Percentiles rank a stretch among this genome's conserved stretches.
Evolutionary conservation across 2,329 filamentous ascomycete species (phyloP).

Genomic region (Stromatinia cepivora): DNA sequence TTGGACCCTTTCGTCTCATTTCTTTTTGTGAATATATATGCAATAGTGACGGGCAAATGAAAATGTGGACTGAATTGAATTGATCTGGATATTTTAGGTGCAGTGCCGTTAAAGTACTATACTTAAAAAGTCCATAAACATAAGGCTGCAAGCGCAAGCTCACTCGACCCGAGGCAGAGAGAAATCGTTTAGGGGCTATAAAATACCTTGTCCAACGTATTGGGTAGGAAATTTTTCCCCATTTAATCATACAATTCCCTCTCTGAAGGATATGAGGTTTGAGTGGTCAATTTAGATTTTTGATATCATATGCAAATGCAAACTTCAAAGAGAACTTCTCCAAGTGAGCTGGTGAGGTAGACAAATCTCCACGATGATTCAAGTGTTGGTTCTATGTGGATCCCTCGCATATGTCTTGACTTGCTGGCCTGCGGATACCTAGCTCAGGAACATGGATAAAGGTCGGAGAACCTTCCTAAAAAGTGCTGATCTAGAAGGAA

Average conservation of each 20-base stretch:
- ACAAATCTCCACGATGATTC: neutral
- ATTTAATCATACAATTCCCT: neutral
- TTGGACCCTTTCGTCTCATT: neutral
- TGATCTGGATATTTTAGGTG: neutral
- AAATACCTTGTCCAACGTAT: neutral
- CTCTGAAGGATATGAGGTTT: neutral
- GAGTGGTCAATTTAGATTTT: neutral
- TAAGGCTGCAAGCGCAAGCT: conserved; percentile 16
- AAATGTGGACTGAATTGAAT: neutral
- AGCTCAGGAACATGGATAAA: neutral
- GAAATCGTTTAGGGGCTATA: neutral
- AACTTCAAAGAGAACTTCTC: neutral
- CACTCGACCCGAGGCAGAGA: neutral
- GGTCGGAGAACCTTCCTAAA: neutral
- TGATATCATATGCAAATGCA: neutral
- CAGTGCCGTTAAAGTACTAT: neutral
- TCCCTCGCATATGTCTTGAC: neutral
- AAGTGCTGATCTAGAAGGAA: neutral
- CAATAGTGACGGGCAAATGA: neutral
- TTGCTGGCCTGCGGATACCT: neutral
- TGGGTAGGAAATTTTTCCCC: neutral
- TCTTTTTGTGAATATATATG: neutral
- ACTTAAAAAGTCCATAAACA: neutral
- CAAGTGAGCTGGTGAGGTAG: neutral
- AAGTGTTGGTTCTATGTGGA: neutral